Base-by-base conservation (phyloP, 208 protist genomes). In the Leptomonas pyrrhocoris region DNA sequence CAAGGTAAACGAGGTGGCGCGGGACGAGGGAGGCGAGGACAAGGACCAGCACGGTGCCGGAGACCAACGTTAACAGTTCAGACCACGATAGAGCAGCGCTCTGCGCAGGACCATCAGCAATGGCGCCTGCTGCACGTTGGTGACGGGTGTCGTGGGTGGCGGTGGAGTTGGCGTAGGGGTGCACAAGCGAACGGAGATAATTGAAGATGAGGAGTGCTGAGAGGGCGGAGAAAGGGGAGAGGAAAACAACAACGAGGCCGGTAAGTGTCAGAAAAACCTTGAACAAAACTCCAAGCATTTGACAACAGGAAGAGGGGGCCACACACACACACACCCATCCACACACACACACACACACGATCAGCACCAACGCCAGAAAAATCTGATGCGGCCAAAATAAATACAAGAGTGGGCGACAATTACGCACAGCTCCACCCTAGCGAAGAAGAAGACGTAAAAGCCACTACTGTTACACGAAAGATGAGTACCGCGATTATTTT, bases 181-280 rank as follows among this genome's bases (percentile, higher is more conserved):
- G 45, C 1, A 64, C 43, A 53, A 31, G 5, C 8, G 50, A 56
- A 31, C 62, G 49, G 9, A 68, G 34, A 27, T 7, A 60, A 12
- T 40, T 61, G 64, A 62, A 71, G n/a, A 42, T 62, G 56, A 61
- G 42, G 16, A 56, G 23, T 5, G 43, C 38, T 6, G 53, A 62
- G 40, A 62, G 31, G 19, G 53, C 31, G 11, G 40, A 62, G 30
- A 61, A 49, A 1, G 56, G 51, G 21, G 46, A 23, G 21, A 18
- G 46, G 19, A 70, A 48, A 25, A 63, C 19, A 68, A 55, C 15
- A 51, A 38, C 38, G 9, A 66, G n/a, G 31, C 48, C 30, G 1
- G 28, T 28, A 45, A 66, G 3, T 12, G 42, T 55, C 11, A 66
- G 34, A 28, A 66, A 11, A 55, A 57, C 42, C 49, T 53, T 50